Conservation (phyloP, 257 asterid genomes). For the Leptodermis oblonga region DNA sequence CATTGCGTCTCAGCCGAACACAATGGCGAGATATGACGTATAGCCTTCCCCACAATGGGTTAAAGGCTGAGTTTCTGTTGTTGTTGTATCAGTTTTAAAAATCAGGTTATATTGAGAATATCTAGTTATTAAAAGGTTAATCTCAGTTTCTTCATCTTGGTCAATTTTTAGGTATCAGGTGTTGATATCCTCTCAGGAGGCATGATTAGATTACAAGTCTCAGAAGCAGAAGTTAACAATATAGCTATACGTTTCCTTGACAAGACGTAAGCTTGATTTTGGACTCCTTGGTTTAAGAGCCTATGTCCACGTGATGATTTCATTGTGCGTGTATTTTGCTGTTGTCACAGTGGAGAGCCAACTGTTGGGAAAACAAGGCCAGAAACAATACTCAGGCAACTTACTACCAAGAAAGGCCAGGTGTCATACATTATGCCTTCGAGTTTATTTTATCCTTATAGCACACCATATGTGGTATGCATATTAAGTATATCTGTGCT, state of each 20-base stretch:
- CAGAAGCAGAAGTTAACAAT: conserved; percentile 96
- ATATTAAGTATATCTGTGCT: not conserved
- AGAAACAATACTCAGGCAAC: conserved; percentile 94
- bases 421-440: conserved; percentile 25
- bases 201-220: conserved; percentile 74
- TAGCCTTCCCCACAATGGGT: no score
- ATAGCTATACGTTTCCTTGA: conserved; percentile 83
- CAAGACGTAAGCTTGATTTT: conserved; percentile 55
- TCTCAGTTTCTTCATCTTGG: not conserved
- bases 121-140: not conserved
- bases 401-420: conserved; percentile 98
- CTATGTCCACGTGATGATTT: conserved; percentile 1
- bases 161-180: conserved; percentile 70
- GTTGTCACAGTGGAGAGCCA: conserved; percentile 79
- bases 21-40: no score
- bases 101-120: not conserved
- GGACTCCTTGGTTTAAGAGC: not conserved
- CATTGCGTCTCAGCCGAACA: no score
- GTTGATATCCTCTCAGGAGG: conserved; percentile 97
- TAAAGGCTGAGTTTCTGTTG: no score
- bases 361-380: conserved; percentile 85
- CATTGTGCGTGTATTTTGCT: conserved; percentile 19
- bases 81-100: not conserved
- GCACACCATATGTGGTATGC: not conserved
- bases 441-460: not conserved